These are phyloP conservation scores for Bauhinia variegata DNA, from an alignment of 306 rosid species.

Conservation along the genomic window DNA sequence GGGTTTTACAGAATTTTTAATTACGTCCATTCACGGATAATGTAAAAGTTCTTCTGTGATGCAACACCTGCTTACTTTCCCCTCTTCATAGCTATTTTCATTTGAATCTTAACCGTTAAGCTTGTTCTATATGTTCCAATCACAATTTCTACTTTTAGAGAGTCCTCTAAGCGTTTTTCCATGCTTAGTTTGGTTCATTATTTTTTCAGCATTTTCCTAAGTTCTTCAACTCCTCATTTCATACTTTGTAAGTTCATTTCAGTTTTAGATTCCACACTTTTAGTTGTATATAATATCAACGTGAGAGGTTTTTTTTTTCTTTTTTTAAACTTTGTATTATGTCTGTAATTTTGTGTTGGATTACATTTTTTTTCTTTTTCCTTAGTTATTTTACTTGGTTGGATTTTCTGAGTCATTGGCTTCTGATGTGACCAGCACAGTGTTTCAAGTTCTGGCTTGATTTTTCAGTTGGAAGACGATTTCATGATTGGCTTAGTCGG, in stretches of 20 bases:
- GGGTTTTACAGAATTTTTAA: constrained; percentile 38
- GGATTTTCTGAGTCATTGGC: constrained; percentile 23
- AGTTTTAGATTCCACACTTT: constrained; percentile 28
- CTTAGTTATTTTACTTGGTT: constrained; percentile 22
- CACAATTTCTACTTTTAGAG: constrained; percentile 28
- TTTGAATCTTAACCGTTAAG: constrained; percentile 63
- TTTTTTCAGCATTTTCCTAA: constrained; percentile 55
- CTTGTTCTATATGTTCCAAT: constrained; percentile 23
- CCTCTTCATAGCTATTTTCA: constrained; percentile 36
- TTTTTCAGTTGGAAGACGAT: constrained; percentile 51
- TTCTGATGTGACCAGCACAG: constrained; percentile 38
- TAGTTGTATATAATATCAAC: background rate
- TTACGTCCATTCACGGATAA: background rate
- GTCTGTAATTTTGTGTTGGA: constrained; percentile 1
- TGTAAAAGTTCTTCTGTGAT: constrained; percentile 36
- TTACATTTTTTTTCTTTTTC: constrained; percentile 5
- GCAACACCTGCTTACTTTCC: constrained; percentile 46
- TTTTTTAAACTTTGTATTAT: too few species aligned
- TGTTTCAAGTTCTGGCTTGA: constrained; percentile 25
- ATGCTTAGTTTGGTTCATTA: constrained; percentile 32
- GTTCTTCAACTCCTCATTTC: constrained; percentile 36
- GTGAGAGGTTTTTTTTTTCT: too few species aligned
- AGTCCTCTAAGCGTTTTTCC: constrained; percentile 26
- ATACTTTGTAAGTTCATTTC: constrained; percentile 43
- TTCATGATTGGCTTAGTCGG: constrained; percentile 40